phyloP scores from a whole-genome alignment of 345 rosid species.

The Alliaria petiolata region DNA sequence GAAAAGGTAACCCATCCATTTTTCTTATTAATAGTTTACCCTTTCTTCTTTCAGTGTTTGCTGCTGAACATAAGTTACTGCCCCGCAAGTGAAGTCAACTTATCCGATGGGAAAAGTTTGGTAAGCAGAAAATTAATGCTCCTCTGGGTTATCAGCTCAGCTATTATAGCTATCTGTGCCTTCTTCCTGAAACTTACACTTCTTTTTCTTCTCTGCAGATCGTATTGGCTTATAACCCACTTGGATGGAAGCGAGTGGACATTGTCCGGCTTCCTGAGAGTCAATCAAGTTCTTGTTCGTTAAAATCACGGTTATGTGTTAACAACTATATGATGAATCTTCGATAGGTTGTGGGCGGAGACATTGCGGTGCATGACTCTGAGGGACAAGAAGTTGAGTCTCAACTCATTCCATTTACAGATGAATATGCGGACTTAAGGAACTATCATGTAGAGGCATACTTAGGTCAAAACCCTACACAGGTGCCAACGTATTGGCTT shows the following conservation, averaged over 20 bases:
- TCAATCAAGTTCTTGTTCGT: conserved; percentile 11
- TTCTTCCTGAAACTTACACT: conserved; percentile 9
- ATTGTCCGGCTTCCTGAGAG: conserved; percentile 85
- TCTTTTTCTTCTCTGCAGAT: conserved; percentile 44
- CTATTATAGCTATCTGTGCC: background rate
- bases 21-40: background rate
- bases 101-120: conserved; percentile 63
- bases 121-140: conserved; percentile 38
- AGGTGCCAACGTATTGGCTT: conserved; percentile 76
- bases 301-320: background rate
- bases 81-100: conserved; percentile 68
- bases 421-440: conserved; percentile 53
- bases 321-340: background rate
- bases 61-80: conserved; percentile 94
- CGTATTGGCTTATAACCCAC: conserved; percentile 81
- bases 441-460: conserved; percentile 70
- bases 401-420: conserved; percentile 72
- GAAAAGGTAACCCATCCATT: background rate
- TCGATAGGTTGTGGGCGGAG: conserved; percentile 58
- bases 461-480: conserved; percentile 52
- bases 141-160: conserved; percentile 8
- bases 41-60: conserved; percentile 60
- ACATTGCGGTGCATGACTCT: conserved; percentile 64
- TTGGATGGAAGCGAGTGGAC: conserved; percentile 95
- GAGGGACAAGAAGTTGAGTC: conserved; percentile 79